Conservation (phyloP, 1,284 basidiomycete species). For the Phellopilus nigrolimitatus region DNA sequence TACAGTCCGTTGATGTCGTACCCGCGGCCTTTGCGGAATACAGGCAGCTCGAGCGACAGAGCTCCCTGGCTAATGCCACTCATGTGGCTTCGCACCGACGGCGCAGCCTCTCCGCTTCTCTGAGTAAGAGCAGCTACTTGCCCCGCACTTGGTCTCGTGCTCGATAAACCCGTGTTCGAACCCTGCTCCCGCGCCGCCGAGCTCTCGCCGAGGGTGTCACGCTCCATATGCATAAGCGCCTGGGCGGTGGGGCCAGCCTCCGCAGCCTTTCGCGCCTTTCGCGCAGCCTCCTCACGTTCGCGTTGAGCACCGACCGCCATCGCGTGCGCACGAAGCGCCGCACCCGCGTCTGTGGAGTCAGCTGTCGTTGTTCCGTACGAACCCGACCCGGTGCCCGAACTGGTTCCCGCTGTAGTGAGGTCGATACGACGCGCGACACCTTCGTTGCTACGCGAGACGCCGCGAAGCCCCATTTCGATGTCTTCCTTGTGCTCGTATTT, state of each 20-base stretch:
- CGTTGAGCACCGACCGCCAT: slow-evolving; percentile 7
- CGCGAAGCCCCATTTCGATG: slow-evolving; percentile 18
- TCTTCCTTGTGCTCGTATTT: slow-evolving; percentile 7
- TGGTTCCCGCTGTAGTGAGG: not conserved
- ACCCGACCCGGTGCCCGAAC: not conserved
- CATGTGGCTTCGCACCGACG: not conserved
- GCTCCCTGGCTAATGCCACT: slow-evolving; percentile 9
- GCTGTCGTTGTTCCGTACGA: not conserved
- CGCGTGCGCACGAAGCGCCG: slow-evolving; percentile 6
- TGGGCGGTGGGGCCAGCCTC: not conserved
- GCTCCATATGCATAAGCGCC: slow-evolving; percentile 11
- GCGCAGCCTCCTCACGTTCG: slow-evolving; percentile 4
- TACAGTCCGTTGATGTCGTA: slow-evolving; percentile 3
- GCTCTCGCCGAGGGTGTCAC: slow-evolving; percentile 11
- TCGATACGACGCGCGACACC: too few relatives aligned
- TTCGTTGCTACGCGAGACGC: too few relatives aligned
- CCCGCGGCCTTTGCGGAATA: slow-evolving; percentile 10
- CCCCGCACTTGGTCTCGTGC: not conserved
- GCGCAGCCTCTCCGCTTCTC: not conserved
- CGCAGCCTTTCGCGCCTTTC: not conserved
- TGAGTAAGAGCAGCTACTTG: not conserved
- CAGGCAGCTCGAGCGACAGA: slow-evolving; percentile 15
- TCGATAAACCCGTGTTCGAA: not conserved
- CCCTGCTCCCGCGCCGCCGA: slow-evolving; percentile 3
- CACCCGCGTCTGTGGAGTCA: not conserved